These are phyloP conservation scores for Bacidia gigantensis DNA, from an alignment of 495 filamentous ascomycete species.

Conservation along the genomic window DNA sequence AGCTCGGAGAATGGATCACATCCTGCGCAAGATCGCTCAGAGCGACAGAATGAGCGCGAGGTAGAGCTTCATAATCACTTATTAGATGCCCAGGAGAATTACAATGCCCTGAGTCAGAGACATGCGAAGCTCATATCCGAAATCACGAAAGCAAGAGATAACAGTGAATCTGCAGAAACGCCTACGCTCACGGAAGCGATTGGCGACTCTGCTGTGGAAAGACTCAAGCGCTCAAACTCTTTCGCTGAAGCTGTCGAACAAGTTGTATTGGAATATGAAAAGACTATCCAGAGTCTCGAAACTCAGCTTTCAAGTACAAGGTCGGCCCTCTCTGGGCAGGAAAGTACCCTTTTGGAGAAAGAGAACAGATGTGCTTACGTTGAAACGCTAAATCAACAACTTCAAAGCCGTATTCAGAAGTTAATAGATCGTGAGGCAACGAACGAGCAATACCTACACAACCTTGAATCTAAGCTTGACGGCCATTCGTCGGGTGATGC, in stretches of 20 bases:
- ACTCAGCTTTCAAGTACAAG: constrained; percentile 83
- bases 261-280: constrained; percentile 94
- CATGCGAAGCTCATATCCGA: constrained; percentile 93
- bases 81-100: constrained; percentile 88
- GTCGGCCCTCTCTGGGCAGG: constrained; percentile 64
- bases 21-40: constrained; percentile 49
- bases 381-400: constrained; percentile 81
- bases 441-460: constrained; percentile 82
- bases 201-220: constrained; percentile 71
- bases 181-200: constrained; percentile 39
- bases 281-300: constrained; percentile 92
- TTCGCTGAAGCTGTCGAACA: constrained; percentile 93
- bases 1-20: constrained; percentile 45
- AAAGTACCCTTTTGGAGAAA: constrained; percentile 78
- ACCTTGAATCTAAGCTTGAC: constrained; percentile 78
- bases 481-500: constrained; percentile 86
- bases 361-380: constrained; percentile 85
- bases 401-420: constrained; percentile 79
- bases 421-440: constrained; percentile 75
- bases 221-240: constrained; percentile 83
- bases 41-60: constrained; percentile 75
- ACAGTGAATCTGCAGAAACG: constrained; percentile 47
- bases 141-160: constrained; percentile 64
- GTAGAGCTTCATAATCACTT: constrained; percentile 88
- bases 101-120: constrained; percentile 73